Base-by-base conservation (phyloP, 2,329 filamentous ascomycete genomes). In the Alternaria metachromatica region DNA sequence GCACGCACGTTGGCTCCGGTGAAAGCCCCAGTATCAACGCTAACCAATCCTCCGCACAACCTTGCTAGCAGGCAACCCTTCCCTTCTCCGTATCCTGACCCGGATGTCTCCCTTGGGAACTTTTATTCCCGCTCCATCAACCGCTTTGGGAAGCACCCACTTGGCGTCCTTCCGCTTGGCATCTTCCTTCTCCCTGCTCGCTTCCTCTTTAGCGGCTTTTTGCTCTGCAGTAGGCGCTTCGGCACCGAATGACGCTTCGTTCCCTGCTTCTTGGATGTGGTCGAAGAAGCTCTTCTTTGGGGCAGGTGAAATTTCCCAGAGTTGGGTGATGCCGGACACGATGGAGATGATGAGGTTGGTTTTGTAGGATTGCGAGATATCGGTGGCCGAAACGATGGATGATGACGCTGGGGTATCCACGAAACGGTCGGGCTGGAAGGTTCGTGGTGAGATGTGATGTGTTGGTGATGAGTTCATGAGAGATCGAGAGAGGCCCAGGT, bases 121-220 rank as follows among this genome's bases (percentile, higher is more conserved):
- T 68, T 83, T 85, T 13, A 87, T 84, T 57, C 81, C 84, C 6
- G 83, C 84, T 21, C 73, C 66, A 81, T 82, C 69, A 73, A 81
- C 71, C 83, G 82, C 44, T 76, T 78, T 65, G 0, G 88, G 88
- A 46, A 89, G 79, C 18, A 80, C 79, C 83, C 87, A 88, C 63
- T 68, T 75, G 44, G 55, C 67, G 8, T 58, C 56, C 28, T 66
- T 69, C 45, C 37, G 60, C 51, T 57, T 65, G 48, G 53, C 62
- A 13, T 58, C 44, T 53, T 63, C 60, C 20, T 60, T 62, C 15
- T 55, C 60, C 44, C 63, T 61, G 28, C 60, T 43, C 25, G 56
- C 51, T 55, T 71, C 50, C 28, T 65, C 43, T 44, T 53, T 56
- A 37, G 67, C 58, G 6, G 61, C 55, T 21, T 59, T 67, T 25